phyloP scores from a whole-genome alignment of 2,329 filamentous ascomycete genomes.

The Ophiostoma piceae region DNA sequence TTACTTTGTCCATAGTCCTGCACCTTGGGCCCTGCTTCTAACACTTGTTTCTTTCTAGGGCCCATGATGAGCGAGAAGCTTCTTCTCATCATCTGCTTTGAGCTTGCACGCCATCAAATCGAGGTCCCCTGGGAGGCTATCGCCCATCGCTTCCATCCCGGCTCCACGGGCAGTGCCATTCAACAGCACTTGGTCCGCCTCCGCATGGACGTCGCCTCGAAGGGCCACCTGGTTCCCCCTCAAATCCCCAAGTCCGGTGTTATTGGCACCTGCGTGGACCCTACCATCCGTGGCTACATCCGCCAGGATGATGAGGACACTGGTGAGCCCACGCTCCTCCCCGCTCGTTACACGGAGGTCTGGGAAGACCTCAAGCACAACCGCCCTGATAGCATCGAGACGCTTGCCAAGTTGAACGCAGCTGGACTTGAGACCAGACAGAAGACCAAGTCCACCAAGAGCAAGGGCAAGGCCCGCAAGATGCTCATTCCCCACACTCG shows the following conservation, averaged over 20 bases:
- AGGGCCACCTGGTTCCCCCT: neutral
- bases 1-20: neutral
- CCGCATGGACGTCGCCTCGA: neutral
- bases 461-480: neutral
- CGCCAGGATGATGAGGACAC: neutral
- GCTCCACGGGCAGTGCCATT: neutral
- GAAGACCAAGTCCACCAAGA: neutral
- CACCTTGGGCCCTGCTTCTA: neutral
- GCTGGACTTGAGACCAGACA: neutral
- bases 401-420: neutral
- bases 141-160: slow-evolving; percentile 1
- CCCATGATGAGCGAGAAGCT: slow-evolving; percentile 1
- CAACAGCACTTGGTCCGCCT: neutral
- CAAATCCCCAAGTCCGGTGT: neutral
- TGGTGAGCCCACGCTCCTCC: neutral
- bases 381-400: neutral
- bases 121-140: slow-evolving; percentile 3
- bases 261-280: neutral
- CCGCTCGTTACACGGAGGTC: neutral
- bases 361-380: slow-evolving; percentile 14
- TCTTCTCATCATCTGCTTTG: neutral
- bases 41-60: neutral
- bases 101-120: neutral
- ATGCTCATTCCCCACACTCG: neutral
- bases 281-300: neutral